Evolutionary conservation across 179 eudicot genomes (phyloP).

Genomic region (Silene noctiflora): DNA sequence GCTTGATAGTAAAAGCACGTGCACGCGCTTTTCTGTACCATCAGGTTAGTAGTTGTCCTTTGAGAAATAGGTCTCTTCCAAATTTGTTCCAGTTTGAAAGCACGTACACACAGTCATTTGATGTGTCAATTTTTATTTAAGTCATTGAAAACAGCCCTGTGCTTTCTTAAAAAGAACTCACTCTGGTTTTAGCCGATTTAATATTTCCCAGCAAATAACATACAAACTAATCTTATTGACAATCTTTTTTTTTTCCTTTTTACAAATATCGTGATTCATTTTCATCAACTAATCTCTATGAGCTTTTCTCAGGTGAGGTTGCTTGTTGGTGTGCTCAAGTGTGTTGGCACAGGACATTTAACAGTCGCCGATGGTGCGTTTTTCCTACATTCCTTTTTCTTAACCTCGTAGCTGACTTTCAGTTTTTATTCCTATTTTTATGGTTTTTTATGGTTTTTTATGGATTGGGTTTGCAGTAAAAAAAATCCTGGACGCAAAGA

Average conservation of each 20-base stretch:
- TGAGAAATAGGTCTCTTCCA: background rate
- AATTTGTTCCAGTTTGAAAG: background rate
- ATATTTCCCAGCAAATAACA: no score
- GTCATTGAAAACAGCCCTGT: background rate
- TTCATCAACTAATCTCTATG: no score
- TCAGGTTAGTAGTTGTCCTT: constrained; percentile 53
- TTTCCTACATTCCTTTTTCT: background rate
- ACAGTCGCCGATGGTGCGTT: constrained; percentile 61
- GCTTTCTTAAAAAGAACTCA: no score
- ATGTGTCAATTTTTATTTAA: no score
- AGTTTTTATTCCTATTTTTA: background rate
- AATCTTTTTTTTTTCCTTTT: no score
- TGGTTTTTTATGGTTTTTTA: background rate
- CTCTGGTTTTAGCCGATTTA: no score
- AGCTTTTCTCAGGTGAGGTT: constrained; percentile 63
- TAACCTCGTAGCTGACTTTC: background rate
- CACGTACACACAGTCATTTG: background rate
- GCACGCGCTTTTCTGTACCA: constrained; percentile 93
- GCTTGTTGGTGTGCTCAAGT: constrained; percentile 82
- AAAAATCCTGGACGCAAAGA: constrained; percentile 69
- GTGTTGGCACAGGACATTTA: constrained; percentile 80
- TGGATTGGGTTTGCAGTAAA: constrained; percentile 46
- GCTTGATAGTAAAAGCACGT: constrained; percentile 79
- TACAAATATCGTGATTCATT: no score
- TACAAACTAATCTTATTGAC: background rate